Percentiles rank a stretch among this genome's conserved stretches.
phyloP scores from a whole-genome alignment of 2,329 filamentous ascomycete species.

The Domatiomyces globalis region DNA sequence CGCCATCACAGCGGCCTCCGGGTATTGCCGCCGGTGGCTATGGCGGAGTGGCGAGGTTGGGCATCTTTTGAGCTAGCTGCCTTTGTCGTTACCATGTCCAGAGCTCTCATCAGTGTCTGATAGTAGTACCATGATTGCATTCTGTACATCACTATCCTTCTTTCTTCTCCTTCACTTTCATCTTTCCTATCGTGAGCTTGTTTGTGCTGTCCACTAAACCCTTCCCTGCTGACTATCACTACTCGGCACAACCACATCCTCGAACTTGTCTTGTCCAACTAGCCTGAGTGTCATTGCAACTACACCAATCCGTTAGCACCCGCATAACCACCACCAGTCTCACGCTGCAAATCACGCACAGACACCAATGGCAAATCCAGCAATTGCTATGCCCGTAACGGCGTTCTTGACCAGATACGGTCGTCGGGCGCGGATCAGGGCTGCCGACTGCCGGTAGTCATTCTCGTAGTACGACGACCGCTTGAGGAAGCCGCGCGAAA shows the following conservation, averaged over 20 bases:
- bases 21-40: neutral
- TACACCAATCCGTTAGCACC: slow-evolving; percentile 21
- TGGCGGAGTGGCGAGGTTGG: neutral
- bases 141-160: neutral
- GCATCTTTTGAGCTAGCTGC: neutral
- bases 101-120: neutral
- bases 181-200: neutral
- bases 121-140: neutral
- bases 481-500: slow-evolving; percentile 25
- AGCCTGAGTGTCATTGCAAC: slow-evolving; percentile 63
- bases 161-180: neutral
- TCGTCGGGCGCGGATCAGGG: slow-evolving; percentile 78
- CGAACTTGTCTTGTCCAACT: slow-evolving; percentile 92
- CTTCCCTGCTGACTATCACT: slow-evolving; percentile 32
- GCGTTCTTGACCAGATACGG: slow-evolving; percentile 88
- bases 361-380: slow-evolving; percentile 63
- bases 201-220: neutral
- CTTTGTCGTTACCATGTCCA: neutral
- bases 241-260: slow-evolving; percentile 82
- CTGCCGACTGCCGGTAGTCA: slow-evolving; percentile 68
- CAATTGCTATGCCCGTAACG: slow-evolving; percentile 61
- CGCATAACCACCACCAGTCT: neutral
- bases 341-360: slow-evolving; percentile 47
- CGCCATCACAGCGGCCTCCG: neutral
- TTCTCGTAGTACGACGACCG: slow-evolving; percentile 83